A percentile compares a stretch with the other conserved stretches of the same genome.
Conservation (phyloP, 2,329 filamentous ascomycete species). For the Phoma sp. region DNA sequence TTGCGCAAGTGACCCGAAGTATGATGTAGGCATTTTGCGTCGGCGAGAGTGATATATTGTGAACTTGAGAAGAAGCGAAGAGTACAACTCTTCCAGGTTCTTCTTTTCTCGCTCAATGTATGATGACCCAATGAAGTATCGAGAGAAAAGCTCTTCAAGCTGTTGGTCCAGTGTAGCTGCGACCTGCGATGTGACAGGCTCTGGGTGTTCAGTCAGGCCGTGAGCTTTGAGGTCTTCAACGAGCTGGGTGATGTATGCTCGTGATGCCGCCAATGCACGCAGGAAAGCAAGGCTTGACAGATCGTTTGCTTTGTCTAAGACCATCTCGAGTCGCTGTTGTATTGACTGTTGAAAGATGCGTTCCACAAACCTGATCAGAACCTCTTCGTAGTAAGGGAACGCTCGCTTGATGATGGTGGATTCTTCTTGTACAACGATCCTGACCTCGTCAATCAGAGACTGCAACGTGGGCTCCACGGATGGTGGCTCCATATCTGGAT, state of each 20-base stretch:
- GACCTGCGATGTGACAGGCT: constrained; percentile 85
- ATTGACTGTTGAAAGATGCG: constrained; percentile 97
- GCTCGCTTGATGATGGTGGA: constrained; percentile 95
- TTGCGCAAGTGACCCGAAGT: constrained; percentile 90
- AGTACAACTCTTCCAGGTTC: constrained; percentile 81
- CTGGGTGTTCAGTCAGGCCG: constrained; percentile 92
- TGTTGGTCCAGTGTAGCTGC: constrained; percentile 73
- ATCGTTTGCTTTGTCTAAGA: constrained; percentile 90
- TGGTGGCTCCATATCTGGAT: constrained; percentile 90
- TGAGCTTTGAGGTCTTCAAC: constrained; percentile 95
- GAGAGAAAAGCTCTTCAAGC: constrained; percentile 70
- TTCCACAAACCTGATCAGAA: constrained; percentile 90
- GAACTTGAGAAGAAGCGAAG: constrained; percentile 93
- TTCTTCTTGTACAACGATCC: constrained; percentile 94
- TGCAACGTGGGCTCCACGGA: constrained; percentile 92
- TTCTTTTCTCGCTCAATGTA: constrained; percentile 71
- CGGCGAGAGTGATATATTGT: constrained; percentile 90
- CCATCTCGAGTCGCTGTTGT: constrained; percentile 93
- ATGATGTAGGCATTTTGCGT: constrained; percentile 88
- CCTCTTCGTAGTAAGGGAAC: constrained; percentile 95
- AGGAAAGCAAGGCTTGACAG: constrained; percentile 92
- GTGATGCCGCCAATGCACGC: constrained; percentile 86
- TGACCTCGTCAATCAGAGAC: constrained; percentile 90
- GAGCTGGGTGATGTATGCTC: constrained; percentile 83
- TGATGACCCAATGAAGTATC: constrained; percentile 69